Conservation (phyloP, 495 filamentous ascomycete species). For the Aspergillus incahuasiensis region DNA sequence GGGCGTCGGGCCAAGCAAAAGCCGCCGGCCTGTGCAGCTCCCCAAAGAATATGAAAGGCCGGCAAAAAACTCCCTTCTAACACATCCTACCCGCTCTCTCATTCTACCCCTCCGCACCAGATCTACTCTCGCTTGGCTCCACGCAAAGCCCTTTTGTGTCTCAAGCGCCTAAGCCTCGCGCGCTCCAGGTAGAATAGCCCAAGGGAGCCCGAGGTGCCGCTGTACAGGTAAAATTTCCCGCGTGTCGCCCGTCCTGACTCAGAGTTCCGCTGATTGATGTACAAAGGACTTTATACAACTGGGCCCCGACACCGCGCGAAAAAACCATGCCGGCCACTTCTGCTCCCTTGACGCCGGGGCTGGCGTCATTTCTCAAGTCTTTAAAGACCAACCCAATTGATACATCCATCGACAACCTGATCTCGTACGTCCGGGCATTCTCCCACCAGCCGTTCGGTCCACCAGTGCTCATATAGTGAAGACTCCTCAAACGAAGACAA, state of each 20-base stretch:
- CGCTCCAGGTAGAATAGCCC: background rate
- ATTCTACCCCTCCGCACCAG: conserved; percentile 4
- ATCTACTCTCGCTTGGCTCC: background rate
- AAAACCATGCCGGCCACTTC: conserved; percentile 47
- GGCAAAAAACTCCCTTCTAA: conserved; percentile 11
- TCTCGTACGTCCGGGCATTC: conserved; percentile 55
- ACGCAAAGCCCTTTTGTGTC: background rate
- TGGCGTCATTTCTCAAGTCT: conserved; percentile 72
- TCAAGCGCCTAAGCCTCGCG: background rate
- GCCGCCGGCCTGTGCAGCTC: conserved; percentile 5
- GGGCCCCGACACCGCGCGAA: background rate
- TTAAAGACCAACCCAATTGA: conserved; percentile 70
- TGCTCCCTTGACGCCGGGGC: conserved; percentile 56
- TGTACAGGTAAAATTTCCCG: background rate
- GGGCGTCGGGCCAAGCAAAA: conserved; percentile 11
- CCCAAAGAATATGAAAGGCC: background rate
- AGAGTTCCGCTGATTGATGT: conserved; percentile 5
- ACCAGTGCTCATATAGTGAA: conserved; percentile 28
- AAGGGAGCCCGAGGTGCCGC: background rate
- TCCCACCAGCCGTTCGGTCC: background rate
- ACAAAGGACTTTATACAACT: background rate
- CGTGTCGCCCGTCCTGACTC: conserved; percentile 1
- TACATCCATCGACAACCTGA: conserved; percentile 71
- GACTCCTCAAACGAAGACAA: conserved; percentile 83
- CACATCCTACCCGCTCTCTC: conserved; percentile 11